Evolutionary conservation across 2,329 filamentous ascomycete species (phyloP), one percentile per base, ranked within the genome.

Genomic region (Arthrobotrys musiformis): DNA sequence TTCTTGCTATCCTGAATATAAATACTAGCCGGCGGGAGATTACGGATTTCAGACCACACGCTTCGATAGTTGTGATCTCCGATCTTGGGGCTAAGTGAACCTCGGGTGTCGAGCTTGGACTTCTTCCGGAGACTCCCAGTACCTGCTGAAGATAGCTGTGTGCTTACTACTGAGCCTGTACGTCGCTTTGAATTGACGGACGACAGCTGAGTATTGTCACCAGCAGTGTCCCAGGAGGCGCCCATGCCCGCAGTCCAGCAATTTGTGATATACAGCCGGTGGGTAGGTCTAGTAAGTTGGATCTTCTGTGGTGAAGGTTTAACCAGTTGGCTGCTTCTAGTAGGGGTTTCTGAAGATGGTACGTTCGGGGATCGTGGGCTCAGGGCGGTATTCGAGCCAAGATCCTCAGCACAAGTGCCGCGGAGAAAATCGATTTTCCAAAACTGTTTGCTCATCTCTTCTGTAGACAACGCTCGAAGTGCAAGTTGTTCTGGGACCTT

Each of bases 341-440:
- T 62, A 13, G 46, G 54, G 24, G 69, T 62, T 33, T 69, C 70
- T 5, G 37, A 60, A 22, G 58, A 60, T 6, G 50, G 64, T 1
- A 44, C 30, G 7, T 40, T 48, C n/a, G 72, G 69, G 35, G 72
- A 76, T 13, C 63, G 54, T 24, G 64, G 64, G 54, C 64, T 63
- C 11, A 58, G 60, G 17, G 58, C 61, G 9, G 48, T 26, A 9
- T 26, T 24, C n/a, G 58, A 46, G 7, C 64, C 30, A 33, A 76
- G 19, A 46, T 76, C 72, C 42, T 76, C 72, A 33, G 74, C 74
- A 33, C 74, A 78, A 33, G 74, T 78, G 28, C 74, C 67, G 15
- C 68, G 66, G 35, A 78, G 74, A 30, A 78, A 78, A 68, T 78
- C 74, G 8, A 68, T 63, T 33, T 78, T 78, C 74, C 74, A 78